Evolutionary conservation across 805 yeast species (phyloP), one percentile per base, ranked within the genome.

Genomic region (Yarrowia keelungensis): DNA sequence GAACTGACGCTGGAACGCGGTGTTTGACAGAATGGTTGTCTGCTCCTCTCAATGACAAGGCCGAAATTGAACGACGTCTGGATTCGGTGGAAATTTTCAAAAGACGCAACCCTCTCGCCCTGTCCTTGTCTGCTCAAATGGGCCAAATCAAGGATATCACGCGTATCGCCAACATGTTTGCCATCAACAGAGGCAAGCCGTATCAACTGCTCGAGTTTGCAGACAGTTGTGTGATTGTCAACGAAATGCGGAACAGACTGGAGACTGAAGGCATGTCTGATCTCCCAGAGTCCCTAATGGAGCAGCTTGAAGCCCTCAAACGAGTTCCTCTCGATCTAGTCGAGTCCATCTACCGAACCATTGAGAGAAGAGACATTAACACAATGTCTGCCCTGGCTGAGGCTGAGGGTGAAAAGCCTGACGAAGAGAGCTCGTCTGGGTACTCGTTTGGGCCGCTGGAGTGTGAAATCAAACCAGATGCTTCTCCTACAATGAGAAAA

Each of bases 1-100:
- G 85, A 3, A 92, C 98, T 0, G 82, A 88, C 0, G 87, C 95
- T 0, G 98, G 98, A 0, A 80, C 97, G 0, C 80, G 98, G 50
- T 74, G 90, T n/a, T 78, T 95, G 12, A 84, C 88, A 8, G 87
- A 88, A 66, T 92, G 98, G 97, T 78, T 94, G 5, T 82, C 90
- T 35, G 86, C 91, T 1, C 99, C 99, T 0, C 83, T 91, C 0
- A 82, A 89, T 10, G 84, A 89, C 73, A 73, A 84, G 0, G 73
- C 75, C 0, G 89, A 86, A 70, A 86, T 95, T 14, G 76, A 76
- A 16, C 73, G 76, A 19, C 80, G 99, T 36, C 91, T 87, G 58
- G 79, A 78, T 16, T 72, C 83, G 12, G 89, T 90, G 0, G 75
- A 76, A 8, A 74, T 79, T 3, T 84, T 89, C 53, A 58, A 54